Percentiles rank a stretch among this genome's conserved stretches.
phyloP scores from a whole-genome alignment of 805 yeast species.

The Zygosaccharomyces gambellarensis region DNA sequence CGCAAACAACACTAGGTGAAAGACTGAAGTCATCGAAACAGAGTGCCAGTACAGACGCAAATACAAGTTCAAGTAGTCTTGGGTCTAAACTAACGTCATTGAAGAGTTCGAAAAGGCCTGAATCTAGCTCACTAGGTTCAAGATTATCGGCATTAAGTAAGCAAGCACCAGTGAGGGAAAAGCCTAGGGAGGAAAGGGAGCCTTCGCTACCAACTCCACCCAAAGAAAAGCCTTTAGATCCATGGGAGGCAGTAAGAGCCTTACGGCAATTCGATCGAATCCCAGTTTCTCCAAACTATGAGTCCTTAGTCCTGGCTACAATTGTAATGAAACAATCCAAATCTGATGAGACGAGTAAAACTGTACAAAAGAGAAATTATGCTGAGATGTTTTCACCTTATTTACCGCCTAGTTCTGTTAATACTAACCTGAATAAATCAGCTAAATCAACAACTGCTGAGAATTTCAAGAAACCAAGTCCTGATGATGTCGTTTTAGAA shows the following conservation, averaged over 20 bases:
- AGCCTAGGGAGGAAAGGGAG: not conserved
- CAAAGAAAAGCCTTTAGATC: not conserved
- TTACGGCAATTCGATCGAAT: not conserved
- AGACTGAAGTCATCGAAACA: not conserved
- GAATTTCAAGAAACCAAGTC: slow-evolving; percentile 68
- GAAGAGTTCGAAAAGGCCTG: not conserved
- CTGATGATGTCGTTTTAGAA: slow-evolving; percentile 64
- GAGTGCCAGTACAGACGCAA: not conserved
- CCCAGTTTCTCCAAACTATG: not conserved
- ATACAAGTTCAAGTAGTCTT: slow-evolving; percentile 1
- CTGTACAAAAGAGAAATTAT: slow-evolving; percentile 22
- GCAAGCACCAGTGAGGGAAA: not conserved
- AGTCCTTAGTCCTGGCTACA: slow-evolving; percentile 4
- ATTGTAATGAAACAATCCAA: slow-evolving; percentile 4
- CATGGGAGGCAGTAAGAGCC: slow-evolving; percentile 4
- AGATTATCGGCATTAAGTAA: slow-evolving; percentile 13
- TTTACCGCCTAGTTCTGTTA: slow-evolving; percentile 26
- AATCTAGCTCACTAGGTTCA: slow-evolving; percentile 10
- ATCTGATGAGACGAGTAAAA: slow-evolving; percentile 3
- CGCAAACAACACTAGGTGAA: not conserved
- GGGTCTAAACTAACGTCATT: slow-evolving; percentile 5
- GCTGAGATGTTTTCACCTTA: slow-evolving; percentile 30
- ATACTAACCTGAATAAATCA: slow-evolving; percentile 38
- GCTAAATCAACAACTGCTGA: slow-evolving; percentile 38
- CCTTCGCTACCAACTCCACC: not conserved